These are phyloP conservation scores for Rhipidocladum racemiflorum DNA, from an alignment of 176 grass and related monocot species.

Conservation along the genomic window DNA sequence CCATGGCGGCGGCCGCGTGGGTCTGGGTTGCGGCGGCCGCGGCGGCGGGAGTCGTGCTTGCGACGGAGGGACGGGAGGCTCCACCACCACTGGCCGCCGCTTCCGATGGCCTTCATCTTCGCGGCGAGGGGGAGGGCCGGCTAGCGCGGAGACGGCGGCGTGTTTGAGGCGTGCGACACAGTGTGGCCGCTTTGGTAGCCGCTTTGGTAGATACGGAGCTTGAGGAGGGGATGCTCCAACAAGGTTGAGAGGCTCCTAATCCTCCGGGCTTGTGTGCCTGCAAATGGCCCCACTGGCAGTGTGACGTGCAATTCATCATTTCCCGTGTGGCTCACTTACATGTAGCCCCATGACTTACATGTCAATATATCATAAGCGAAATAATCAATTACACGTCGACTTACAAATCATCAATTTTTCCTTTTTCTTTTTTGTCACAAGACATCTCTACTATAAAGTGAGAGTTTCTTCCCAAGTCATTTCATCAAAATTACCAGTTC, in stretches of 20 bases:
- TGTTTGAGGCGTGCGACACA: not conserved
- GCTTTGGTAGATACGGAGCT: not conserved
- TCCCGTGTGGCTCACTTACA: too few species aligned
- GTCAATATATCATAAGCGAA: too few species aligned
- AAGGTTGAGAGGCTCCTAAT: constrained; percentile 28
- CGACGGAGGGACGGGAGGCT: constrained; percentile 51
- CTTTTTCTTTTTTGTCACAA: too few species aligned
- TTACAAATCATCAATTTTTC: too few species aligned
- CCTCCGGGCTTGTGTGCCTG: not conserved
- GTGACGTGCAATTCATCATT: too few species aligned
- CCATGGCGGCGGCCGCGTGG: constrained; percentile 40
- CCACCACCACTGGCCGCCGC: constrained; percentile 54
- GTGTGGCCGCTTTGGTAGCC: not conserved
- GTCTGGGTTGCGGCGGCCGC: constrained; percentile 45
- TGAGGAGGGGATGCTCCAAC: constrained; percentile 8
- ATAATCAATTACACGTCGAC: too few species aligned
- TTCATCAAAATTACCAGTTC: too few species aligned
- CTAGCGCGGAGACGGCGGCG: not conserved
- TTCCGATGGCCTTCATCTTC: constrained; percentile 48
- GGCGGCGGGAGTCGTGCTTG: constrained; percentile 39
- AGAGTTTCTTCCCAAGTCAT: too few species aligned
- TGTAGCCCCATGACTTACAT: too few species aligned
- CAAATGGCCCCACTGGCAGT: not conserved
- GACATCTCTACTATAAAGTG: too few species aligned
- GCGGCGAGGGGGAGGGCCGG: too few species aligned